Evolutionary conservation across 192 early-diverging fungal genomes (phyloP), one percentile per base, ranked within the genome.

Genomic region (Geosiphon pyriformis): DNA sequence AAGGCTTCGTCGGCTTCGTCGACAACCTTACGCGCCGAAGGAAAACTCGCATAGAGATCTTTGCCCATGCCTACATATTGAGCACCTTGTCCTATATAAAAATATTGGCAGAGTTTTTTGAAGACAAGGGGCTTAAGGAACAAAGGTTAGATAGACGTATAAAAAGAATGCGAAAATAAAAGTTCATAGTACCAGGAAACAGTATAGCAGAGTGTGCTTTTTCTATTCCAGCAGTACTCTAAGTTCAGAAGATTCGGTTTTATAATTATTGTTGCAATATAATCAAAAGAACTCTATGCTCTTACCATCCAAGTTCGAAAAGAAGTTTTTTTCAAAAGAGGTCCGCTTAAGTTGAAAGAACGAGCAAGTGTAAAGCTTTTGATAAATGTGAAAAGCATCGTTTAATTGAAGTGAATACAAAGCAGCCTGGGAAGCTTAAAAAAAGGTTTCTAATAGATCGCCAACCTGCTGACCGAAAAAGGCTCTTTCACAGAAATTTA

Each of bases 31-130:
- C 85, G 86, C 17, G 96, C 90, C 1, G 80, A 85, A 11, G 85
- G 50, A 53, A 85, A 96, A 32, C 77, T 70, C 23, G 86, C 80
- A 59, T 89, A 93, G 30, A 98, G 76, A 76, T 96, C 96, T 69
- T 78, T 79, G 8, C 92, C 93, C 96, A 98, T 98, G 52, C 96
- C 92, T 71, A 90, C 82, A 78, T 84, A 90, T 72, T 92, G 90
- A 10, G 90, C 87, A 47, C 90, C 90, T 72, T 92, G 90, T 15
- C 90, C 90, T 80, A 64, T 46, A 50, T 35, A 30, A 29, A 31
- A 32, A 29, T 49, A 32, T n/a, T 42, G 22, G n/a, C n/a, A 32
- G 6, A 51, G 11, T 6, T 51, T 50, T 27, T 29, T 65, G 17
- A 30, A 31, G 33, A 59, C 1, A 25, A 2, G 10, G 32, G 18